Percentiles rank a stretch among this genome's conserved stretches.
Evolutionary conservation across 83 land plant species (phyloP).

Genomic region (Picea abies): DNA sequence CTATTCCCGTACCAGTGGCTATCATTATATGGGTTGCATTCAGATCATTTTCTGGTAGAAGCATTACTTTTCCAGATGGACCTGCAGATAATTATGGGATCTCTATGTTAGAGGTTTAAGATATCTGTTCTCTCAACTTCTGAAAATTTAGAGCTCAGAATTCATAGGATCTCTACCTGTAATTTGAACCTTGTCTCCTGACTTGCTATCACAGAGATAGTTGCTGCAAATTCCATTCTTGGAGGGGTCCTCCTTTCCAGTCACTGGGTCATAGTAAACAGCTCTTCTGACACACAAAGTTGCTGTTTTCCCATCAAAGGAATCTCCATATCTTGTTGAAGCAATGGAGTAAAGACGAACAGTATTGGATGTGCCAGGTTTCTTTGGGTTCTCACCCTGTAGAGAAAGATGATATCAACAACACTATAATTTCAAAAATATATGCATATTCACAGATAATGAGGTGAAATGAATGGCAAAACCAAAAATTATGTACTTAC

Average conservation of each 20-base stretch:
- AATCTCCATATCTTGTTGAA: constrained; percentile 98
- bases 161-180: constrained; percentile 58
- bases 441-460: background rate
- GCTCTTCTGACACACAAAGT: constrained; percentile 96
- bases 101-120: background rate
- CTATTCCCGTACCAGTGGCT: constrained; percentile 98
- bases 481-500: constrained; percentile 47
- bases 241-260: constrained; percentile 93
- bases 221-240: constrained; percentile 98
- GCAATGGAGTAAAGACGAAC: constrained; percentile 99
- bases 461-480: background rate
- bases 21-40: constrained; percentile 97
- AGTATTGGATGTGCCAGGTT: constrained; percentile 86
- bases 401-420: background rate
- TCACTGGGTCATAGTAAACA: constrained; percentile 90
- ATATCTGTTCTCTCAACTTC: background rate
- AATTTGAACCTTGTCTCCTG: constrained; percentile 88
- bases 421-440: constrained; percentile 16
- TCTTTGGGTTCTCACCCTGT: constrained; percentile 99
- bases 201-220: constrained; percentile 86
- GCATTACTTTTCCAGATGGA: constrained; percentile 94
- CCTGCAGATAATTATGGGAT: constrained; percentile 44
- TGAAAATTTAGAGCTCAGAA: constrained; percentile 7
- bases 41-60: constrained; percentile 85
- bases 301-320: constrained; percentile 95